Evolutionary conservation across 164 flowering plant genomes (phyloP), one percentile per base, ranked within the genome.

Genomic region (Cinnamomum chago): DNA sequence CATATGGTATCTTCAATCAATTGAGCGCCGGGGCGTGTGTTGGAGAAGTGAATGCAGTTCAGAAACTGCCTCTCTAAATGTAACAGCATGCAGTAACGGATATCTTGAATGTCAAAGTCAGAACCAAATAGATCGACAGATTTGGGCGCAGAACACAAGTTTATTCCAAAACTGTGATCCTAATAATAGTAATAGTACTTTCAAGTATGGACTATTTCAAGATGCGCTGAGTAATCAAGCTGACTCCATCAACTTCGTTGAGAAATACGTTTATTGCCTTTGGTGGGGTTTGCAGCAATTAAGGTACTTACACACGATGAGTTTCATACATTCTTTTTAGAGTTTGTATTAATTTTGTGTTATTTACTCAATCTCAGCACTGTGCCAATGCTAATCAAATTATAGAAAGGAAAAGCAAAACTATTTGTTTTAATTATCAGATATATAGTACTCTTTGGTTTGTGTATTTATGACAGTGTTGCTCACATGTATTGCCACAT

Each of bases 201-300:
- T 92, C 84, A 74, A 84, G 1, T 93, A 83, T 82, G 99, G 99
- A 35, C 84, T 95, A 65, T 95, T 95, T 83, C 83, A 74, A 77
- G 72, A 76, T 77, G 96, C 95, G 47, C 75, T 95, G 52, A 73
- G 71, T 3, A 89, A 92, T 35, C 76, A 83, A 50, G 94, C 90
- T 73, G 86, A 89, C 68, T 87, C 90, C 64, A 72, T 86, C 17
- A 81, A 70, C 65, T 93, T 95, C 69, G 2, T 89, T 15, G 79
- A 75, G 60, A 95, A 89, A 80, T 90, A 93, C 82, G 87, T 93
- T 77, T 95, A 90, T 78, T 88, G 98, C 67, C 79, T 95, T 30
- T 93, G 99, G 99, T 95, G 97, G 97, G 99, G 99, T n/a, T 80
- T 93, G 64, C 97, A 95, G 77, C 82, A 95, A 52, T 81, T 95